Percentiles rank a stretch among this genome's conserved stretches.
Evolutionary conservation across 139 green algal genomes (phyloP).

Genomic region (Chlamydomonas incerta): DNA sequence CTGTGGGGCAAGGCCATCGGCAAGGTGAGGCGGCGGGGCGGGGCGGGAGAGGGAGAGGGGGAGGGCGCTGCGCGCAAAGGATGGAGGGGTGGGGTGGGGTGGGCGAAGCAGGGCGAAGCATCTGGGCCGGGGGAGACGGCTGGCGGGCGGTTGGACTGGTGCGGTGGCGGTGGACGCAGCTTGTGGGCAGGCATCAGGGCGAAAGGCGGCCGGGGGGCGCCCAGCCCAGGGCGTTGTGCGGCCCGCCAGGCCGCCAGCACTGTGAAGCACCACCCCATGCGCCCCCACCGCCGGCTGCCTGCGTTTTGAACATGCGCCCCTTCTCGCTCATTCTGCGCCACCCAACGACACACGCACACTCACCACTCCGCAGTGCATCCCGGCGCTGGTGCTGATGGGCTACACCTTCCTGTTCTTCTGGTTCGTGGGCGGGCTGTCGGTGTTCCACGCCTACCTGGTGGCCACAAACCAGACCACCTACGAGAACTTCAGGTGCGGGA

Average conservation of each 20-base stretch:
- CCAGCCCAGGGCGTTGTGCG: too few relatives aligned
- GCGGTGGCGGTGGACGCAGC: not conserved
- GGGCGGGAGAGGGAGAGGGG: not conserved
- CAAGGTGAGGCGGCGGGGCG: not conserved
- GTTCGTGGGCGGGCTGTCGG: conserved; percentile 94
- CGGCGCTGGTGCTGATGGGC: conserved; percentile 65
- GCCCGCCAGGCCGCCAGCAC: too few relatives aligned
- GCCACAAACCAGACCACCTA: conserved; percentile 97
- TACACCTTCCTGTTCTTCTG: conserved; percentile 87
- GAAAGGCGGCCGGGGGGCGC: too few relatives aligned
- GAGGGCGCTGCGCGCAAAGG: not conserved
- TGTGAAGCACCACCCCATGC: too few relatives aligned
- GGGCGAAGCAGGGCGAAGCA: too few relatives aligned
- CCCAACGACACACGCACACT: too few relatives aligned
- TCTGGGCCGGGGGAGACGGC: not conserved
- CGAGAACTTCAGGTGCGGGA: conserved; percentile 94
- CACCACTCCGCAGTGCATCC: conserved; percentile 25
- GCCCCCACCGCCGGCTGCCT: too few relatives aligned
- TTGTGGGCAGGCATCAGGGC: too few relatives aligned
- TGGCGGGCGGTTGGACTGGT: not conserved
- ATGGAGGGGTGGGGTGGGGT: not conserved
- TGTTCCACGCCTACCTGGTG: conserved; percentile 95
- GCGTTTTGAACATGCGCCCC: too few relatives aligned
- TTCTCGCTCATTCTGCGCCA: too few relatives aligned
- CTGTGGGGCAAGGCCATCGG: conserved; percentile 55